A percentile compares a stretch with the other conserved stretches of the same genome.
These are phyloP conservation scores for Apiospora rasikravindrae DNA, from an alignment of 2,329 filamentous ascomycete genomes.

Conservation along the genomic window DNA sequence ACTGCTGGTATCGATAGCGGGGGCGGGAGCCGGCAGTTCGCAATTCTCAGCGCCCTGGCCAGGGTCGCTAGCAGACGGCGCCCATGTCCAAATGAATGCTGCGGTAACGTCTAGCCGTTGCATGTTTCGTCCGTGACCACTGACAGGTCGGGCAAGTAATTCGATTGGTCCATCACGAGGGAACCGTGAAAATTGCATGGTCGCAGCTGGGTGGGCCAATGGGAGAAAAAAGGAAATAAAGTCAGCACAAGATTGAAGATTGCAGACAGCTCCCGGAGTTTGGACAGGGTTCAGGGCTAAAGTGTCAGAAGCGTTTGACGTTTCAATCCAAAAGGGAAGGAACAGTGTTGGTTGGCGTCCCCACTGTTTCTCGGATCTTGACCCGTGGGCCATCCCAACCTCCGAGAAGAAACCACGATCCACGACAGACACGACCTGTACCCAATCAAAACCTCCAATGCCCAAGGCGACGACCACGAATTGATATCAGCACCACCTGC, in stretches of 20 bases:
- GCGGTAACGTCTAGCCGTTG: background rate
- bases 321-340: background rate
- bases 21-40: background rate
- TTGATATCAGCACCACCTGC: too few species aligned
- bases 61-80: background rate
- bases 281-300: conserved; percentile 11
- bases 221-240: background rate
- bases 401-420: background rate
- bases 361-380: background rate
- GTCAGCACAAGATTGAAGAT: too few species aligned
- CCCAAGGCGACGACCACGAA: too few species aligned
- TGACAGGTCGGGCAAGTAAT: background rate
- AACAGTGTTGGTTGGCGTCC: background rate
- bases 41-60: background rate
- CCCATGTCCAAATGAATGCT: background rate
- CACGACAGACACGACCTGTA: background rate
- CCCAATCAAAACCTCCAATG: background rate
- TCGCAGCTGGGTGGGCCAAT: background rate
- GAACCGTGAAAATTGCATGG: background rate
- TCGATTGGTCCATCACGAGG: background rate
- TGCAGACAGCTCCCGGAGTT: background rate
- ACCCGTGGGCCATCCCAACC: background rate
- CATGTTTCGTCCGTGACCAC: conserved; percentile 8
- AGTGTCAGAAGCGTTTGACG: conserved; percentile 17
- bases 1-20: background rate